phyloP scores from a whole-genome alignment of 768 basidiomycete species.

The Astraeus odoratus region DNA sequence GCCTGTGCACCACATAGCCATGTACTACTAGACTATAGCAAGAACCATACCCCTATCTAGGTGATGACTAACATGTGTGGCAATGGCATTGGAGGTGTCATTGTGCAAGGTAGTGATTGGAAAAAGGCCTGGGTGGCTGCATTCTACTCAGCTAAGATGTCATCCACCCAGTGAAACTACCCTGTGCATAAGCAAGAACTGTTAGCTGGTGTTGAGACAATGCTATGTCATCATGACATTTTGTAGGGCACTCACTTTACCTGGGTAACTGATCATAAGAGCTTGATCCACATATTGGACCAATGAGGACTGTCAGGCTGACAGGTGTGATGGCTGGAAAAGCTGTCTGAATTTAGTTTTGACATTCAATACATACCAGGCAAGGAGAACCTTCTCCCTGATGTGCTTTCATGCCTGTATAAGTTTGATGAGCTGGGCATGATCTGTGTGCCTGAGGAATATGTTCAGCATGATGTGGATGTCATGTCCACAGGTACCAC shows the following conservation, averaged over 20 bases:
- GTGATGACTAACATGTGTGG: conserved; percentile 1
- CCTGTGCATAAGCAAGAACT: background rate
- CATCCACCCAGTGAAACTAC: background rate
- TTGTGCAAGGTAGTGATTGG: background rate
- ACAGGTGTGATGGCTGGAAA: background rate
- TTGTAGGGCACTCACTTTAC: background rate
- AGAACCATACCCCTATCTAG: background rate
- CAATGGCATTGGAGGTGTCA: background rate
- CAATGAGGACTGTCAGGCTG: background rate
- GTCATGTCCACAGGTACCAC: fast-evolving
- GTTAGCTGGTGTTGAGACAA: background rate
- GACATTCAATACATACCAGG: conserved; percentile 24
- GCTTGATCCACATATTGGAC: background rate
- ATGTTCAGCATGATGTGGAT: background rate
- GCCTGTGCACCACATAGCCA: background rate
- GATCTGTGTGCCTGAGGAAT: background rate
- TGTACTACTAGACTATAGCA: background rate
- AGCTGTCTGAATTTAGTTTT: conserved; percentile 24
- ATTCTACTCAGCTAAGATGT: background rate
- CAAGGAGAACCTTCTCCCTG: conserved; percentile 16
- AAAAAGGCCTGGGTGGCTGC: background rate
- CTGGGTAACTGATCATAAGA: background rate
- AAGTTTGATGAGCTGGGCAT: background rate
- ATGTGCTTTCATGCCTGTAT: conserved; percentile 19
- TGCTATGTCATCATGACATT: background rate